Percentiles rank a stretch among this genome's conserved stretches.
Conservation (phyloP, 1,284 basidiomycete species). For the Leccinum subspadiceum region DNA sequence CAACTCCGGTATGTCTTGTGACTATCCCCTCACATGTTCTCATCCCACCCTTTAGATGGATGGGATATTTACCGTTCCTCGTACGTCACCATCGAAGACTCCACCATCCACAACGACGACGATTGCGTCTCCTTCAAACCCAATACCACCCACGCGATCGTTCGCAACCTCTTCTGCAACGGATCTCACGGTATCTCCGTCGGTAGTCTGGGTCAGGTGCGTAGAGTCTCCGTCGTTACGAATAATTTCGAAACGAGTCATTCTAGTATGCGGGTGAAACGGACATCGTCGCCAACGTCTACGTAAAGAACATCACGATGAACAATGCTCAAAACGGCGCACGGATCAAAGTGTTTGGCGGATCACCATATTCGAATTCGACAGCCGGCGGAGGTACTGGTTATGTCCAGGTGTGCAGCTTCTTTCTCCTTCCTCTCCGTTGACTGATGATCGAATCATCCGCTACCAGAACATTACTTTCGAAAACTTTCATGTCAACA, state of each 20-base stretch:
- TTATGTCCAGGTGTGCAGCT: slow-evolving; percentile 27
- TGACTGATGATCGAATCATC: background rate
- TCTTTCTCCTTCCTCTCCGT: background rate
- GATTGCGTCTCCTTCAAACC: slow-evolving; percentile 41
- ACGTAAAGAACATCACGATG: slow-evolving; percentile 45
- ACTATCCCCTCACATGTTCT: background rate
- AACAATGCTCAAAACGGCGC: slow-evolving; percentile 50
- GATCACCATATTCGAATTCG: slow-evolving; percentile 21
- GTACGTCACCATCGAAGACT: slow-evolving; percentile 38
- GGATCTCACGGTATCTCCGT: slow-evolving; percentile 24
- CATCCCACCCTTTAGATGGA: slow-evolving; percentile 32
- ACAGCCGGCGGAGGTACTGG: slow-evolving; percentile 36
- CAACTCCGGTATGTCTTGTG: slow-evolving; percentile 20
- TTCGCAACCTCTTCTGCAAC: slow-evolving; percentile 19
- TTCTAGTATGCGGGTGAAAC: slow-evolving; percentile 44
- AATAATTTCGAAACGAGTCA: background rate
- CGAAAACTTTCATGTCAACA: slow-evolving; percentile 36
- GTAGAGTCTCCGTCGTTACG: background rate
- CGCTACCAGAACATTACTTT: slow-evolving; percentile 39
- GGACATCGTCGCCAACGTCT: slow-evolving; percentile 49
- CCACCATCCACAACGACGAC: slow-evolving; percentile 41
- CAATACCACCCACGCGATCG: slow-evolving; percentile 15
- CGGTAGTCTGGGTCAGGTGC: slow-evolving; percentile 21
- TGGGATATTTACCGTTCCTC: slow-evolving; percentile 50
- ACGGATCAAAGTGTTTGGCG: slow-evolving; percentile 48